Percentiles rank a stretch among this genome's conserved stretches.
Evolutionary conservation across 768 basidiomycete genomes (phyloP).

Genomic region (Macrolepiota dolichaula): DNA sequence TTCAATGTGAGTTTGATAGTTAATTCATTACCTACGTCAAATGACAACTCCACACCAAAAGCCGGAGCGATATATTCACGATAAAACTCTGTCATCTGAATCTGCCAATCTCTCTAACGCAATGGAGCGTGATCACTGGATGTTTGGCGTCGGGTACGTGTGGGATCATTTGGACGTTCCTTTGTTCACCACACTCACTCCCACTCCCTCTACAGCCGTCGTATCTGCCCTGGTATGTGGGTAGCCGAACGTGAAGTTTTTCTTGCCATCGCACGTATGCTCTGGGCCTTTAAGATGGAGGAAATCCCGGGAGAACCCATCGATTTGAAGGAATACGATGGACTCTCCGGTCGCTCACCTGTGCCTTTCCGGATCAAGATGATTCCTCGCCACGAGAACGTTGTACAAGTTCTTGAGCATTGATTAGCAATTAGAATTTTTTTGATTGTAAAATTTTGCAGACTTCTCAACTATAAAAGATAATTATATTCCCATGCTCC

Average conservation of each 20-base stretch:
- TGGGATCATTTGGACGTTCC: background rate
- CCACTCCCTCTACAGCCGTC: slow-evolving; percentile 18
- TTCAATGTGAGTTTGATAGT: slow-evolving; percentile 22
- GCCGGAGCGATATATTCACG: slow-evolving; percentile 44
- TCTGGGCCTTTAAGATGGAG: slow-evolving; percentile 43
- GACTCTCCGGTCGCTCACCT: slow-evolving; percentile 42
- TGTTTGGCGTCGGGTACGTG: slow-evolving; percentile 45
- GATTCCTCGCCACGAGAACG: slow-evolving; percentile 18
- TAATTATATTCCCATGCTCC: too few relatives aligned
- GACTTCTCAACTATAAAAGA: background rate
- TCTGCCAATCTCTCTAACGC: slow-evolving; percentile 40
- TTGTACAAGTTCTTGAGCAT: background rate
- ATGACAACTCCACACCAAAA: slow-evolving; percentile 11
- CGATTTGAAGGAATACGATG: slow-evolving; percentile 44
- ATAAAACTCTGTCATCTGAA: slow-evolving; percentile 34
- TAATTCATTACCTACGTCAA: background rate
- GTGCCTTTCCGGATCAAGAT: slow-evolving; percentile 34
- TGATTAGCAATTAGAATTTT: background rate
- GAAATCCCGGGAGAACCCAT: slow-evolving; percentile 40
- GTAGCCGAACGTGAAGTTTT: slow-evolving; percentile 44
- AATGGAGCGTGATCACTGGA: slow-evolving; percentile 47
- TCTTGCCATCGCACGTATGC: slow-evolving; percentile 40
- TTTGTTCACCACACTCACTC: background rate
- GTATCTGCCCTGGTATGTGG: slow-evolving; percentile 41
- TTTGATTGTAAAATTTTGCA: background rate